Base-by-base conservation (phyloP, 2,329 filamentous ascomycete species). In the Scytalidium lignicola region DNA sequence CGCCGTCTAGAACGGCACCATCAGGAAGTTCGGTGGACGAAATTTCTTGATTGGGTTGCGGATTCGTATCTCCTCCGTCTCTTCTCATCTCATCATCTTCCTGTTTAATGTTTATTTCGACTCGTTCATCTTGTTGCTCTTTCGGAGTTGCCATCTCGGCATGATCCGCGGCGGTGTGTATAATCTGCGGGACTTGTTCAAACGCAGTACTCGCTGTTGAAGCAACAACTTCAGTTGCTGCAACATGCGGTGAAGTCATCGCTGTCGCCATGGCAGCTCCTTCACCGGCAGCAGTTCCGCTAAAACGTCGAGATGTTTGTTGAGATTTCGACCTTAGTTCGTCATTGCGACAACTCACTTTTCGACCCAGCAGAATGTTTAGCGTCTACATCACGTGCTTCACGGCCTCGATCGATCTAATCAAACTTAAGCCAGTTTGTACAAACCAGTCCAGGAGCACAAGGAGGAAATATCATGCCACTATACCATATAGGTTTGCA, bases 241-340 rank as follows among this genome's bases (percentile, higher is more conserved):
- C 46, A 49, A 44, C 50, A 46, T 56, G 54, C 59, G 58, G 60
- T 62, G 63, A 65, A 59, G 62, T 65, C 63, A 65, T 65, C 62
- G 57, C 60, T 65, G 62, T 58, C 58, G 51, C 57, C 55, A 51
- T 53, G 26, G 28, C 62, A 65, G 60, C 62, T 65, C 63, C 47
- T 65, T 55, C 63, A 64, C 61, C 61, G 54, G 52, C 47, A 47
- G 47, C 48, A 43, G 41, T 47, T 47, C 46, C 43, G 19, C 51
- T 32, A 40, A 41, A 43, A 37, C 6, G 32, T 37, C 10, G 41
- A 50, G 15, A 41, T 41, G 46, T 43, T 21, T 29, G 39, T 29
- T 20, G 32, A 44, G 22, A 43, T 47, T 51, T 20, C 32, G 39
- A 22, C 28, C 26, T 40, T 20, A 43, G 46, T 26, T 28, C 39